phyloP scores from a whole-genome alignment of 129 eudicot species.

The Sambucus nigra region DNA sequence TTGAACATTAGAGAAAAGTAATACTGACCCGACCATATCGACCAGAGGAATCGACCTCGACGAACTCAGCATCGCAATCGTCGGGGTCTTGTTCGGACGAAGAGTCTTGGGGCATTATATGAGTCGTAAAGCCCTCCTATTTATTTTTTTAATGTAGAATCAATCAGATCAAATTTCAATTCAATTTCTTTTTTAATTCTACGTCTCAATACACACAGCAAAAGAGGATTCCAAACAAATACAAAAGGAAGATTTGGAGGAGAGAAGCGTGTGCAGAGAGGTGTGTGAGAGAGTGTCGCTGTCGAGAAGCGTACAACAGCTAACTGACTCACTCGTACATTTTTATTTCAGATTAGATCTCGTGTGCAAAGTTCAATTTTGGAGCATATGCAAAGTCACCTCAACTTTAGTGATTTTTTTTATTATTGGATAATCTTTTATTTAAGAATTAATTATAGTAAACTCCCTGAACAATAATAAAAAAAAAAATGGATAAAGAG shows the following conservation, averaged over 20 bases:
- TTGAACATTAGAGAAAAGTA: neutral
- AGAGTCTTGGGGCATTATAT: constrained; percentile 41
- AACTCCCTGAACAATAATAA: too few species aligned
- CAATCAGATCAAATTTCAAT: constrained; percentile 15
- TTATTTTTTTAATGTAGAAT: constrained; percentile 13
- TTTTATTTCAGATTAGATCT: neutral
- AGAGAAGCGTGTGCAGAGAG: neutral
- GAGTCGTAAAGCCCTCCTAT: constrained; percentile 25
- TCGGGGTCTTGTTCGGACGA: constrained; percentile 53
- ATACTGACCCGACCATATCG: constrained; percentile 91
- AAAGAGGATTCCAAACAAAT: constrained; percentile 3
- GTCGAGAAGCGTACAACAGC: neutral
- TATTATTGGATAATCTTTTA: too few species aligned
- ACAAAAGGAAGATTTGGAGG: constrained; percentile 10
- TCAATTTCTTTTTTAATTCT: too few species aligned
- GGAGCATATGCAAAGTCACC: constrained; percentile 6
- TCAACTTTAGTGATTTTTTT: too few species aligned
- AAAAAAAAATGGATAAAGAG: too few species aligned
- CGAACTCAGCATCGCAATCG: constrained; percentile 56
- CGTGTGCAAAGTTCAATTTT: constrained; percentile 1
- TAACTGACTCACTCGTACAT: neutral
- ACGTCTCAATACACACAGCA: too few species aligned
- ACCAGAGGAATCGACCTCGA: constrained; percentile 80
- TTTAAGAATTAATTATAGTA: too few species aligned
- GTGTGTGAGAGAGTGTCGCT: neutral